phyloP scores from a whole-genome alignment of 2,329 filamentous ascomycete species.

The Rutstroemia sp. region DNA sequence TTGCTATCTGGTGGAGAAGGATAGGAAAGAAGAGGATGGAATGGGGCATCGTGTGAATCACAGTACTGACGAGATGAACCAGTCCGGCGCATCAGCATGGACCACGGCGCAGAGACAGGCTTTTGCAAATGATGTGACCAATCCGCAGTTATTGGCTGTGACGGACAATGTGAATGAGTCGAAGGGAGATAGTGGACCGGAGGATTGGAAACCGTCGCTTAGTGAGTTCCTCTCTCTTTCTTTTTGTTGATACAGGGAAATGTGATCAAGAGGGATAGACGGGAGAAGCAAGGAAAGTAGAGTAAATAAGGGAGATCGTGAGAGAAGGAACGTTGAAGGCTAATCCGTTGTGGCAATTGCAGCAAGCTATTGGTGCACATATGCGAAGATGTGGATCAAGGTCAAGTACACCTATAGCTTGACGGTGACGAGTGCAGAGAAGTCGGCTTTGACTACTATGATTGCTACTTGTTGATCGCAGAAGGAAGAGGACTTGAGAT shows the following conservation, averaged over 20 bases:
- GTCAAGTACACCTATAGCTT: constrained; percentile 69
- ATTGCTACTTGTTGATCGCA: constrained; percentile 51
- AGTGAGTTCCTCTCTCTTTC: constrained; percentile 27
- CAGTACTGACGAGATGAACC: too few species aligned
- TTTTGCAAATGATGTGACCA: constrained; percentile 71
- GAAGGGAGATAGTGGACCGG: constrained; percentile 69
- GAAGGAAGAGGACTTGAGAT: neutral
- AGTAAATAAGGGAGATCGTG: neutral
- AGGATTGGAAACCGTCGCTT: constrained; percentile 59
- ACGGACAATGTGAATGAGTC: constrained; percentile 67
- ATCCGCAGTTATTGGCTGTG: constrained; percentile 72
- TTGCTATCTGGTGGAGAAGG: too few species aligned
- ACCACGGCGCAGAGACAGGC: constrained; percentile 56
- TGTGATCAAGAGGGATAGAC: too few species aligned
- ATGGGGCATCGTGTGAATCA: too few species aligned
- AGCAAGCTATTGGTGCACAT: constrained; percentile 66
- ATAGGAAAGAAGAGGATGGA: too few species aligned
- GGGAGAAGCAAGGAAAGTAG: neutral
- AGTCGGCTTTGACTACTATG: constrained; percentile 58
- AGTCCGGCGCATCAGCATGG: constrained; percentile 60
- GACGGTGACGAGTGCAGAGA: constrained; percentile 65
- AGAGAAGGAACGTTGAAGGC: neutral
- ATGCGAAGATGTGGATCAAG: constrained; percentile 65
- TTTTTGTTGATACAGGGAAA: neutral
- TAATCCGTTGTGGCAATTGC: constrained; percentile 7